These are phyloP conservation scores for Colletotrichum nymphaeae DNA, from an alignment of 2,329 filamentous ascomycete genomes.

Conservation along the genomic window DNA sequence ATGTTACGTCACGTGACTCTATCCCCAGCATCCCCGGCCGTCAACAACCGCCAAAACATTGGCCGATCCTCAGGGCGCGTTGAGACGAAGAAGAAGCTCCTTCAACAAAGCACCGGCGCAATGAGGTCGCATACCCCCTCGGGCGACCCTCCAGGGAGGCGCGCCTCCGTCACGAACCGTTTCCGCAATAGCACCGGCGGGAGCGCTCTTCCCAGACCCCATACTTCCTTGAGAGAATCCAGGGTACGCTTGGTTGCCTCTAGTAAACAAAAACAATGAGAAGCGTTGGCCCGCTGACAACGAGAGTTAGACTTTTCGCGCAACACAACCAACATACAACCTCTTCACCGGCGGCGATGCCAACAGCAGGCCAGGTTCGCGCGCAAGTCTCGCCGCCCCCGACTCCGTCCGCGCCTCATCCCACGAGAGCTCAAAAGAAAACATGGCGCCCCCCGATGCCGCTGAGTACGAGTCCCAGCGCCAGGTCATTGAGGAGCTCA, in stretches of 20 bases:
- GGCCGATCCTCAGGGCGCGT: conserved; percentile 28
- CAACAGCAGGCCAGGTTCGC: conserved; percentile 50
- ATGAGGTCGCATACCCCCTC: conserved; percentile 41
- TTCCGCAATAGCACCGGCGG: conserved; percentile 50
- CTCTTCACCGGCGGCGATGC: conserved; percentile 66
- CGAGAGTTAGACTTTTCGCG: conserved; percentile 53
- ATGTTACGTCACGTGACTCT: conserved; percentile 12
- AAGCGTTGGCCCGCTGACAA: conserved; percentile 12
- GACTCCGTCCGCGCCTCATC: conserved; percentile 60
- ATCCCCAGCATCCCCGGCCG: conserved; percentile 14
- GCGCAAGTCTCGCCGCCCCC: conserved; percentile 50
- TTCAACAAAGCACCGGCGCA: conserved; percentile 43
- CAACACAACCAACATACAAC: conserved; percentile 69
- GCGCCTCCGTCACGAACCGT: conserved; percentile 44
- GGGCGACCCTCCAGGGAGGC: conserved; percentile 44
- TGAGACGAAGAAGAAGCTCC: conserved; percentile 2
- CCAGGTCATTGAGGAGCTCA: conserved; percentile 78
- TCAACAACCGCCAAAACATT: conserved; percentile 27
- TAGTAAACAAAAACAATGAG: conserved; percentile 37
- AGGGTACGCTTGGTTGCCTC: conserved; percentile 47
- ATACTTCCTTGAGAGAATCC: conserved; percentile 49
- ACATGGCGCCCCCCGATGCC: conserved; percentile 68
- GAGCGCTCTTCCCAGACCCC: conserved; percentile 50
- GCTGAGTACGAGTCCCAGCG: conserved; percentile 69
- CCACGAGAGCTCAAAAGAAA: conserved; percentile 69